Percentiles rank a stretch among this genome's conserved stretches.
These are phyloP conservation scores for Tympanopsis confertula DNA, from an alignment of 2,329 filamentous ascomycete species.

Conservation along the genomic window DNA sequence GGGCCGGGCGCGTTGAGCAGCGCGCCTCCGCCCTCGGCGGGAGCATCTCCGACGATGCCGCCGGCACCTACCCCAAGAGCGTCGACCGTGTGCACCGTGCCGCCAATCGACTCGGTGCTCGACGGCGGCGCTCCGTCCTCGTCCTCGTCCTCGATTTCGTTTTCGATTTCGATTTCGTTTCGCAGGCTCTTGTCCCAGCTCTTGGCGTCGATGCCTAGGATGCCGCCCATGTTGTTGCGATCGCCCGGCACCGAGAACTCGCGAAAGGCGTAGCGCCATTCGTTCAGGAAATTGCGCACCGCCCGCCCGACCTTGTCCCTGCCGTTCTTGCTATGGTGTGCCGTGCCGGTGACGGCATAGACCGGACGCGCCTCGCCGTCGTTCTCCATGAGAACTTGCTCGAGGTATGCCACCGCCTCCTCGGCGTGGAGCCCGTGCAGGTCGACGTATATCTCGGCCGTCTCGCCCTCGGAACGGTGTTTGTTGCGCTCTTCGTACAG, in stretches of 20 bases:
- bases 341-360: constrained; percentile 93
- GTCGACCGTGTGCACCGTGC: neutral
- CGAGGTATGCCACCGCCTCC: constrained; percentile 89
- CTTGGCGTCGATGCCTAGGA: constrained; percentile 54
- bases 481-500: constrained; percentile 91
- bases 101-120: constrained; percentile 1
- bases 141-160: constrained; percentile 11
- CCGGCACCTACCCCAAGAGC: neutral
- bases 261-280: constrained; percentile 90
- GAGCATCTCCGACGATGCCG: neutral
- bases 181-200: constrained; percentile 53
- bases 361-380: constrained; percentile 61
- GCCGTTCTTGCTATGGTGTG: constrained; percentile 95
- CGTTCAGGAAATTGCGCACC: constrained; percentile 78
- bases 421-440: constrained; percentile 97
- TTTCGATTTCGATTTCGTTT: constrained; percentile 24
- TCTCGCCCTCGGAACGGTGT: constrained; percentile 34
- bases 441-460: constrained; percentile 80
- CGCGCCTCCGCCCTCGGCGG: neutral
- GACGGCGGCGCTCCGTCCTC: constrained; percentile 16
- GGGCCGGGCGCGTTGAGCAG: neutral
- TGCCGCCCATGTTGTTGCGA: constrained; percentile 68
- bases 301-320: constrained; percentile 98
- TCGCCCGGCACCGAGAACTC: constrained; percentile 97
- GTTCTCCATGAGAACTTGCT: constrained; percentile 77